Percentiles rank a stretch among this genome's conserved stretches.
phyloP scores from a whole-genome alignment of 1,284 basidiomycete species.

The Kalmanozyma brasiliensis region DNA sequence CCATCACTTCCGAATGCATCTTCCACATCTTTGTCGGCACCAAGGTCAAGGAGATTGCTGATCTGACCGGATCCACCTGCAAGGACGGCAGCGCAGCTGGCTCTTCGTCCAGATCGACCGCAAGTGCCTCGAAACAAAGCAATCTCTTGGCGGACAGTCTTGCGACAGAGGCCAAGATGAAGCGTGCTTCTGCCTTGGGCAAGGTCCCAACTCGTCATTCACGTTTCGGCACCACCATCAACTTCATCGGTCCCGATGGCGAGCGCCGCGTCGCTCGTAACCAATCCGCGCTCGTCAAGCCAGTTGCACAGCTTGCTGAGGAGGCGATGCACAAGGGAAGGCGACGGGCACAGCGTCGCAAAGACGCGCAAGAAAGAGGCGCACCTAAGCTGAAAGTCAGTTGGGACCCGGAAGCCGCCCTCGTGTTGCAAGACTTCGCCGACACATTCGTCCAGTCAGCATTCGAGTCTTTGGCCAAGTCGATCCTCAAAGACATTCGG shows the following conservation, averaged over 20 bases:
- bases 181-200: constrained; percentile 28
- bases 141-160: constrained; percentile 50
- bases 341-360: constrained; percentile 46
- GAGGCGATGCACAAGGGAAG: constrained; percentile 42
- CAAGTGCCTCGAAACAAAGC: constrained; percentile 5
- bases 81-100: neutral
- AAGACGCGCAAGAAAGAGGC: constrained; percentile 56
- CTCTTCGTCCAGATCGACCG: constrained; percentile 5
- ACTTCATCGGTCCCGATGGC: constrained; percentile 60
- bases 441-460: constrained; percentile 62
- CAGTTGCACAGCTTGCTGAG: constrained; percentile 56
- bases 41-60: constrained; percentile 40
- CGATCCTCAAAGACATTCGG: constrained; percentile 64
- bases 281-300: constrained; percentile 54
- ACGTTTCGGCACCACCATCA: constrained; percentile 65
- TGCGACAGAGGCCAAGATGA: constrained; percentile 50
- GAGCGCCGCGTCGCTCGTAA: constrained; percentile 54
- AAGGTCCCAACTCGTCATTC: constrained; percentile 57
- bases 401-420: constrained; percentile 57
- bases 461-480: constrained; percentile 57
- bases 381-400: constrained; percentile 48
- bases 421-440: constrained; percentile 56
- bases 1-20: constrained; percentile 62
- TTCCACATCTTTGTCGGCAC: constrained; percentile 64
- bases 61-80: too few species aligned